Percentiles rank a stretch among this genome's conserved stretches.
Evolutionary conservation across 169 alveolate species (phyloP).

Genomic region (Cyclospora cayetanensis): DNA sequence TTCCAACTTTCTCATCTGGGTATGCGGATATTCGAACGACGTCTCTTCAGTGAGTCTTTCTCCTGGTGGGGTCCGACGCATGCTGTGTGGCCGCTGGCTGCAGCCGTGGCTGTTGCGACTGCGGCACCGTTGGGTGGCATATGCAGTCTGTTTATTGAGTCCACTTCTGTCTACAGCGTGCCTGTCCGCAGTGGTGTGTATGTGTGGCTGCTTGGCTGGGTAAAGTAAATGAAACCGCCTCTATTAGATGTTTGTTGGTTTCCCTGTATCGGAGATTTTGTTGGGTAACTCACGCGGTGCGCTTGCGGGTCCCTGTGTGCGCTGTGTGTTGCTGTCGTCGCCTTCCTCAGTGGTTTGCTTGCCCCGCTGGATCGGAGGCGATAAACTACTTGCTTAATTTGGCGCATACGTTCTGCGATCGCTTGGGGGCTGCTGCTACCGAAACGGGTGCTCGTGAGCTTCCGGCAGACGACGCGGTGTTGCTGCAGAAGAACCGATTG

Average conservation of each 20-base stretch:
- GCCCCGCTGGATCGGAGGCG: not conserved
- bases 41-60: slow-evolving; percentile 17
- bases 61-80: not conserved
- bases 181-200: too few relatives aligned
- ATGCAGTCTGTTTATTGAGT: too few relatives aligned
- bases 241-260: not conserved
- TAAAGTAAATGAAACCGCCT: too few relatives aligned
- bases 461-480: slow-evolving; percentile 47
- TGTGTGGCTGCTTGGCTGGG: not conserved
- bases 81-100: slow-evolving; percentile 9
- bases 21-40: slow-evolving; percentile 36
- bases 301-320: too few relatives aligned
- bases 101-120: not conserved
- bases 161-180: too few relatives aligned
- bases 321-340: not conserved
- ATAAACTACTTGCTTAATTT: not conserved
- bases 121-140: not conserved
- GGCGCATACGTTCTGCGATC: not conserved
- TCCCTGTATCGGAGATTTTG: too few relatives aligned
- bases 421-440: slow-evolving; percentile 7
- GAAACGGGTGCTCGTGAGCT: slow-evolving; percentile 45
- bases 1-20: slow-evolving; percentile 31
- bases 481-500: not conserved
- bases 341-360: not conserved
- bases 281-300: too few relatives aligned